phyloP scores from a whole-genome alignment of 1,139 yeast species.

The Magnusiomyces paraingens region DNA sequence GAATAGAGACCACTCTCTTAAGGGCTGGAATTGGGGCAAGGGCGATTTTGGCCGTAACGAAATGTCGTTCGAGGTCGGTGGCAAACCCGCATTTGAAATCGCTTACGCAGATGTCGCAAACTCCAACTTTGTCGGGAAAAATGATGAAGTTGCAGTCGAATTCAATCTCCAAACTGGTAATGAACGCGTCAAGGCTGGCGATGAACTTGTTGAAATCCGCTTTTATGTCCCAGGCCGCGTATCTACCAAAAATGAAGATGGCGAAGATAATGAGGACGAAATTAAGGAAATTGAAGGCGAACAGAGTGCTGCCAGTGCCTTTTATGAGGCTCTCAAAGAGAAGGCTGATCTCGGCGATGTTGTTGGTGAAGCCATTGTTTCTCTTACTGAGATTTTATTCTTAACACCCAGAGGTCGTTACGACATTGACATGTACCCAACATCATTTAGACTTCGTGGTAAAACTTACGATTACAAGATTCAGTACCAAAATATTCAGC shows the following conservation, averaged over 20 bases:
- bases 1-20: conserved; percentile 78
- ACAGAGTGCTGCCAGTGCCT: conserved; percentile 71
- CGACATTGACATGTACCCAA: conserved; percentile 89
- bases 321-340: conserved; percentile 86
- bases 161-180: conserved; percentile 55
- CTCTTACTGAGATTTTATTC: conserved; percentile 85
- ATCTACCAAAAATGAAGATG: conserved; percentile 42
- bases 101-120: conserved; percentile 78
- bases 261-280: conserved; percentile 30
- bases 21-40: conserved; percentile 99
- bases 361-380: conserved; percentile 94
- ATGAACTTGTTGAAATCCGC: conserved; percentile 90
- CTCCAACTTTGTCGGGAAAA: conserved; percentile 86
- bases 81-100: conserved; percentile 85
- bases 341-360: conserved; percentile 95
- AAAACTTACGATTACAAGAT: conserved; percentile 96
- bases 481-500: conserved; percentile 83
- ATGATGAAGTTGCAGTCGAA: conserved; percentile 81
- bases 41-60: conserved; percentile 90
- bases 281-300: conserved; percentile 47
- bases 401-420: conserved; percentile 95
- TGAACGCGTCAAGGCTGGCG: conserved; percentile 71
- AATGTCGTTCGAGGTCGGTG: conserved; percentile 75
- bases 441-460: conserved; percentile 87
- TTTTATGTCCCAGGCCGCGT: conserved; percentile 79